These are phyloP conservation scores for Blastomyces parvus DNA, from an alignment of 2,329 filamentous ascomycete genomes.

Conservation along the genomic window DNA sequence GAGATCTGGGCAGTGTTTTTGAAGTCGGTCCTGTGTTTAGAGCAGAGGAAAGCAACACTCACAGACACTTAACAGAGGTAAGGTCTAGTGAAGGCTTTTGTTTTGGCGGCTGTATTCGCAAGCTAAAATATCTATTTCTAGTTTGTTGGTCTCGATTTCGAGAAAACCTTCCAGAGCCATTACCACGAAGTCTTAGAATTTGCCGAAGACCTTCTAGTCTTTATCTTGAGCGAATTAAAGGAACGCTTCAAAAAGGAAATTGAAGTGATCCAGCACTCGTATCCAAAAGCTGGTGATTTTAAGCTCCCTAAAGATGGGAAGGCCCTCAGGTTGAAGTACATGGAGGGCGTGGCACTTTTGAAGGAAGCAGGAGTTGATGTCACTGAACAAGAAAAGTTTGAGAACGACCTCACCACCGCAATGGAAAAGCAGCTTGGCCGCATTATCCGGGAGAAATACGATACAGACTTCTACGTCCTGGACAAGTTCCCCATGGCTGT, in stretches of 20 bases:
- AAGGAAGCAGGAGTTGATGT: constrained; percentile 44
- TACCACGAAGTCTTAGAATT: constrained; percentile 45
- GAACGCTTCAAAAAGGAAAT: constrained; percentile 38
- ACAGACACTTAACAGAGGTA: constrained; percentile 55
- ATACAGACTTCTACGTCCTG: constrained; percentile 91
- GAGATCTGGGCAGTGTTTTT: constrained; percentile 54
- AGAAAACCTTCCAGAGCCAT: constrained; percentile 42
- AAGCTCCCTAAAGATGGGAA: constrained; percentile 41
- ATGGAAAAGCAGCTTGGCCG: constrained; percentile 64
- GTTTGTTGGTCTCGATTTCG: constrained; percentile 46
- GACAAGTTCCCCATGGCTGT: constrained; percentile 91
- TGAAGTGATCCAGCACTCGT: constrained; percentile 39
- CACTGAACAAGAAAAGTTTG: constrained; percentile 40
- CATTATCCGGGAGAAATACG: constrained; percentile 77
- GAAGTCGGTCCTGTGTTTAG: constrained; percentile 58
- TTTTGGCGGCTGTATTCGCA: constrained; percentile 16
- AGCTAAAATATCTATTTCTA: constrained; percentile 15
- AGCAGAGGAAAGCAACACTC: constrained; percentile 59
- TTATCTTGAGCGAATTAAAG: constrained; percentile 40
- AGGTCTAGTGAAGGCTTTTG: constrained; percentile 9
- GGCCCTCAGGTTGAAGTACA: constrained; percentile 41
- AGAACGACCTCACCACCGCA: constrained; percentile 40
- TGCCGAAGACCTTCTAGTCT: constrained; percentile 41
- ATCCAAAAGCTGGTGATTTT: constrained; percentile 43
- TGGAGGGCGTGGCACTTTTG: constrained; percentile 40